Evolutionary conservation across 768 basidiomycete genomes (phyloP).

Genomic region (Inosperma sp.): DNA sequence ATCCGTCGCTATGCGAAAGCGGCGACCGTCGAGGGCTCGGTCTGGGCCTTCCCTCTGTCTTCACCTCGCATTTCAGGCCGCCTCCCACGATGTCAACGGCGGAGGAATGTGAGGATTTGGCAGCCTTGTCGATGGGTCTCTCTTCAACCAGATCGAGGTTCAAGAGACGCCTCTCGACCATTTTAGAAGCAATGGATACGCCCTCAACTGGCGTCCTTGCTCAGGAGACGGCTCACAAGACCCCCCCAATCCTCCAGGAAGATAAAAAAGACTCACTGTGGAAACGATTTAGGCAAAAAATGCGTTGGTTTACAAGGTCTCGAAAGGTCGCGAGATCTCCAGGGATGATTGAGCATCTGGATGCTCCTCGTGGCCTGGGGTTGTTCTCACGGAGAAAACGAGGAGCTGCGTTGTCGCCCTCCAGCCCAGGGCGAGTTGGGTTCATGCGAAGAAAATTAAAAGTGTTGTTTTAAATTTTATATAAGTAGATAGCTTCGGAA

Average conservation of each 20-base stretch:
- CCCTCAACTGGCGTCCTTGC: background rate
- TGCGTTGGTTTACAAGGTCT: conserved; percentile 2
- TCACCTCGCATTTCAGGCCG: background rate
- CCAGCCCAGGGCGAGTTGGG: background rate
- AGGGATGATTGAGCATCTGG: conserved; percentile 12
- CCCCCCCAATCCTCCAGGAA: too few species aligned
- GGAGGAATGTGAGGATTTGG: background rate
- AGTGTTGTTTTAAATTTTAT: background rate
- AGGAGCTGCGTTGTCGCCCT: background rate
- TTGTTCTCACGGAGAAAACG: conserved; percentile 6
- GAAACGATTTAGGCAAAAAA: too few species aligned
- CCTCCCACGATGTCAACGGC: background rate
- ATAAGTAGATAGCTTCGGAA: too few species aligned
- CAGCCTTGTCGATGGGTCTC: too few species aligned
- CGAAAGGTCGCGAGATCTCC: conserved; percentile 8
- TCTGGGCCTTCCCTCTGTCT: background rate
- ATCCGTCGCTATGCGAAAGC: background rate
- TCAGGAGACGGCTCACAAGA: too few species aligned
- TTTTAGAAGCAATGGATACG: background rate
- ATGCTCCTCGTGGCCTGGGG: conserved; percentile 9
- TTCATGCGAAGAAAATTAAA: background rate
- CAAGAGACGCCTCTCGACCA: background rate
- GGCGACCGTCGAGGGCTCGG: background rate
- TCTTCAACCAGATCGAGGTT: too few species aligned
- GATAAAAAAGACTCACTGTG: too few species aligned